These are phyloP conservation scores for Capronia coronata DNA, from an alignment of 2,329 filamentous ascomycete species.

Conservation along the genomic window DNA sequence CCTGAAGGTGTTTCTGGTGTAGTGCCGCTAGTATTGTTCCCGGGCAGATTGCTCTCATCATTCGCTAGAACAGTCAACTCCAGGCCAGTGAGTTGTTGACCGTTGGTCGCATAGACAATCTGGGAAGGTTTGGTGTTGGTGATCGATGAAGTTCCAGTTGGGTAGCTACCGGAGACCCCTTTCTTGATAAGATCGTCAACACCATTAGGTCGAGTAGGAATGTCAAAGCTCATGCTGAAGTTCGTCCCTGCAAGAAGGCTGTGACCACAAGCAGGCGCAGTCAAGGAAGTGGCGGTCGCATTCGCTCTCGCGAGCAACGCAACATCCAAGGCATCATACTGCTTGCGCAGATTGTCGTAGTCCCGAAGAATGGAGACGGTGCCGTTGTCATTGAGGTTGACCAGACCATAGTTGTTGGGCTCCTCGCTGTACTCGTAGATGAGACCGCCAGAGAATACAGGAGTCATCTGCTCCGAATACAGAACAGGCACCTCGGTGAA, in stretches of 20 bases:
- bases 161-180: constrained; percentile 58
- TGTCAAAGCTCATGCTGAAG: constrained; percentile 73
- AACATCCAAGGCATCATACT: constrained; percentile 71
- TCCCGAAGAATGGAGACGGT: constrained; percentile 56
- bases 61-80: constrained; percentile 50
- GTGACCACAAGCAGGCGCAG: constrained; percentile 58
- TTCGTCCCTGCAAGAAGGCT: constrained; percentile 60
- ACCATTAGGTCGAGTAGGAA: constrained; percentile 62
- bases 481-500: constrained; percentile 57
- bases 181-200: constrained; percentile 67
- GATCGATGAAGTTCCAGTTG: constrained; percentile 57
- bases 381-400: constrained; percentile 54
- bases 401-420: constrained; percentile 49
- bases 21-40: constrained; percentile 35
- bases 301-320: constrained; percentile 58
- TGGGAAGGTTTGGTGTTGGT: constrained; percentile 50
- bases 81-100: constrained; percentile 56
- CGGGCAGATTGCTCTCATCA: constrained; percentile 53
- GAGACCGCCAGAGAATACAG: constrained; percentile 52
- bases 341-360: constrained; percentile 65
- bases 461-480: constrained; percentile 55
- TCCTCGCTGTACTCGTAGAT: constrained; percentile 48
- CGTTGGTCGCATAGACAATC: constrained; percentile 52
- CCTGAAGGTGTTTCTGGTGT: constrained; percentile 27
- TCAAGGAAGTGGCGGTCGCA: constrained; percentile 48